Percentiles rank a stretch among this genome's conserved stretches.
Conservation (phyloP, 257 asterid genomes). For the Galeopsis tetrahit region DNA sequence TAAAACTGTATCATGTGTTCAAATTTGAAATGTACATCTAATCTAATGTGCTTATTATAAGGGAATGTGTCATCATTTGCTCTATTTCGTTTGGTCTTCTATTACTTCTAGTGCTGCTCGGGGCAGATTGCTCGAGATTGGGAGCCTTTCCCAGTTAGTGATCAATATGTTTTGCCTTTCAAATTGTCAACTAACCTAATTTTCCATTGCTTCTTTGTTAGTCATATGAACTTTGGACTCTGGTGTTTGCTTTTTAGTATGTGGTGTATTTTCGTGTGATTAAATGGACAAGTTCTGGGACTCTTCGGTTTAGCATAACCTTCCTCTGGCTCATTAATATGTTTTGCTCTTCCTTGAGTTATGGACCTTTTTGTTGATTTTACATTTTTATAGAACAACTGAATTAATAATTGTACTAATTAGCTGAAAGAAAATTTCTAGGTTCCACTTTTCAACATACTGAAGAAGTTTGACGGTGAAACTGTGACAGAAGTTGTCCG, state of each 20-base stretch:
- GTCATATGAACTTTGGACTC: constrained; percentile 2
- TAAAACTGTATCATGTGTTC: constrained; percentile 1
- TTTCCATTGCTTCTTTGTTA: neutral
- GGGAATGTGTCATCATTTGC: neutral
- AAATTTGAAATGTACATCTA: constrained; percentile 26
- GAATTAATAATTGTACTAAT: constrained; percentile 7
- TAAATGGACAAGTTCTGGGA: neutral
- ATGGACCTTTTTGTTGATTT: constrained; percentile 17
- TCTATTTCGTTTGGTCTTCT: neutral
- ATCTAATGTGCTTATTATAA: neutral
- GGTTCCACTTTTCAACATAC: constrained; percentile 97
- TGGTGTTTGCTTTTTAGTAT: constrained; percentile 8
- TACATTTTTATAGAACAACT: constrained; percentile 16
- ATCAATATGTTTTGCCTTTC: neutral
- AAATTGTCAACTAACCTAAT: neutral
- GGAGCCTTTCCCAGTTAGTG: constrained; percentile 10
- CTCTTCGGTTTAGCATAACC: neutral
- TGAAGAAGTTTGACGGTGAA: constrained; percentile 96
- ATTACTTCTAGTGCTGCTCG: neutral
- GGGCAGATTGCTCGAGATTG: constrained; percentile 10
- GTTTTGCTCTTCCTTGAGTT: constrained; percentile 26
- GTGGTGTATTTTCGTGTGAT: constrained; percentile 9
- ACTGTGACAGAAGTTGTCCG: constrained; percentile 89
- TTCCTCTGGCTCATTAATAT: constrained; percentile 20
- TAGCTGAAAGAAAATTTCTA: constrained; percentile 37